These are phyloP conservation scores for Xylaria castorea DNA, from an alignment of 495 filamentous ascomycete species.

Conservation along the genomic window DNA sequence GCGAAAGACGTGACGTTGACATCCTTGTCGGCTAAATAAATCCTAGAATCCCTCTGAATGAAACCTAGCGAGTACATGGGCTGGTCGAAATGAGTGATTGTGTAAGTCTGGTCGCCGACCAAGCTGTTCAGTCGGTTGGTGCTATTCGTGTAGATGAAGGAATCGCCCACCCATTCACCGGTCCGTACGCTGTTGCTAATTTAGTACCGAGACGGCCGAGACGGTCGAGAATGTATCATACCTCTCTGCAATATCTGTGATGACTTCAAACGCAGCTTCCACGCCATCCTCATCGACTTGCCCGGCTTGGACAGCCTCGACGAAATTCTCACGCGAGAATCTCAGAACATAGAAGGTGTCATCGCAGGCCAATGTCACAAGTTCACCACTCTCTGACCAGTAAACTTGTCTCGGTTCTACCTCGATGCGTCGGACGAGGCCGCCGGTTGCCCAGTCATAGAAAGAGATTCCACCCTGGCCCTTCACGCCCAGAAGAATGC, in stretches of 20 bases:
- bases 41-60: constrained; percentile 86
- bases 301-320: constrained; percentile 79
- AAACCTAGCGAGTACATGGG: constrained; percentile 96
- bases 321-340: constrained; percentile 86
- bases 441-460: constrained; percentile 94
- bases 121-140: constrained; percentile 98
- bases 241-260: constrained; percentile 93
- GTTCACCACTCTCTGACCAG: constrained; percentile 96
- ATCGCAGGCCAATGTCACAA: constrained; percentile 91
- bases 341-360: constrained; percentile 94
- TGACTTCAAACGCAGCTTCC: constrained; percentile 93
- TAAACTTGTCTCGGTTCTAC: constrained; percentile 93
- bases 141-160: constrained; percentile 97
- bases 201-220: constrained; percentile 30
- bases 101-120: constrained; percentile 97
- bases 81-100: constrained; percentile 96
- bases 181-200: constrained; percentile 71
- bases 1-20: constrained; percentile 88
- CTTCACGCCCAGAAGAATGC: constrained; percentile 92
- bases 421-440: constrained; percentile 90
- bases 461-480: constrained; percentile 93
- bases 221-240: constrained; percentile 39
- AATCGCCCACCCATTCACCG: constrained; percentile 98
- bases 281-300: constrained; percentile 94
- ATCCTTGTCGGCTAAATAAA: constrained; percentile 96